Evolutionary conservation across 163 green algal genomes (phyloP).

Genomic region (Scenedesmus sp.): DNA sequence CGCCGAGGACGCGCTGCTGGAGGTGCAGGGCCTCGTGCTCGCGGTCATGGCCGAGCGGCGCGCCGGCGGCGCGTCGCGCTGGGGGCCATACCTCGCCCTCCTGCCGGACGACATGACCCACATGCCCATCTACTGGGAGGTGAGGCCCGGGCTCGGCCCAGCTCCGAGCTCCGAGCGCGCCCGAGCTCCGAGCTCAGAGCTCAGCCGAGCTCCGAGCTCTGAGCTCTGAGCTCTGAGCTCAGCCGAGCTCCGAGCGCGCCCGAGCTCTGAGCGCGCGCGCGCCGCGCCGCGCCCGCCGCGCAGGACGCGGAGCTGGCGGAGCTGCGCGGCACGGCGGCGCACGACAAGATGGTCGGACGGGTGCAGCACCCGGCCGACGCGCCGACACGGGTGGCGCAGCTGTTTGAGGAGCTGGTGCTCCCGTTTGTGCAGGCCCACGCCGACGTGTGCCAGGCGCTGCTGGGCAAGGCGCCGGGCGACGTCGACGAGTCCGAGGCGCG

Average conservation of each 20-base stretch:
- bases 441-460: not conserved
- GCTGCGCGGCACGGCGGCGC: slow-evolving; percentile 59
- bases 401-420: slow-evolving; percentile 44
- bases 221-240: too few relatives aligned
- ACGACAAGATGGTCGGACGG: slow-evolving; percentile 62
- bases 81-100: slow-evolving; percentile 57
- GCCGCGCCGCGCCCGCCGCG: not conserved
- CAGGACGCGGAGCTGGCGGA: slow-evolving; percentile 50
- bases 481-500: not conserved
- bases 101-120: slow-evolving; percentile 58
- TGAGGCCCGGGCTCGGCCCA: too few relatives aligned
- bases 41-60: slow-evolving; percentile 56
- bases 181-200: too few relatives aligned
- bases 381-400: slow-evolving; percentile 54
- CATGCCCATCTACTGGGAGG: slow-evolving; percentile 63
- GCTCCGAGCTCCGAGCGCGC: too few relatives aligned
- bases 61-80: slow-evolving; percentile 38
- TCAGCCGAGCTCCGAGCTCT: too few relatives aligned
- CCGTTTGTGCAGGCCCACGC: slow-evolving; percentile 24
- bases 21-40: slow-evolving; percentile 59
- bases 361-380: slow-evolving; percentile 65
- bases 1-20: slow-evolving; percentile 55
- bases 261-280: too few relatives aligned
- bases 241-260: too few relatives aligned
- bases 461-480: not conserved